Base-by-base conservation (phyloP, 1,284 basidiomycete species). In the Moniliophthora roreri region DNA sequence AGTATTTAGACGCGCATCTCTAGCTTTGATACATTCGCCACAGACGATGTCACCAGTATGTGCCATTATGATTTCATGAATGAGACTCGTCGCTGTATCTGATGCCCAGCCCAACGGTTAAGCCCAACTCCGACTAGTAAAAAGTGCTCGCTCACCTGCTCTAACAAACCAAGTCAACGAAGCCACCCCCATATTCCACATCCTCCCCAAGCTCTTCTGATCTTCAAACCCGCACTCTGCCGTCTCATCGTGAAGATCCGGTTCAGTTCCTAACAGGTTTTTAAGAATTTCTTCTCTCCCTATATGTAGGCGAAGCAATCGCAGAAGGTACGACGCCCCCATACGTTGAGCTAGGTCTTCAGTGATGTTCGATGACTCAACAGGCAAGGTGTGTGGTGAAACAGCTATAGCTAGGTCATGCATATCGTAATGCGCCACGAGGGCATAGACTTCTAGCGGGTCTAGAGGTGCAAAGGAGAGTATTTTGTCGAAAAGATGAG, bases 331-430 rank as follows among this genome's bases (percentile, higher is more conserved):
- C 24, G n/a, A 23, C 23, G 70, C 61, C 0, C 77, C 77, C 55
- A 81, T 79, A 9, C 63, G 54, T 15, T 68, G 52, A 7, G 73
- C 76, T 38, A 69, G 56, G 8, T 69, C 66, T 55, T 81, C 78
- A 1, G 67, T 68, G 38, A 81, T 63, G 1, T 60, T 65, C 1
- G 69, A 63, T 4, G 79, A 65, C 1, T 69, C 60, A 38, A 67
- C 67, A 0, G 69, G 69, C 8, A 80, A 66, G 2, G 78, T 67
- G 57, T 77, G 72, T 1, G 70, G 65, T 0, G 76, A 78, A 0
- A 71, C 65, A 8, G 62, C 58, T 1, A 72, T 66, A 0, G 77
- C 77, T 10, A 81, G 66, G 0, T 69, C 65, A 23, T 69, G 57
- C 10, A 78, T 60, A 26, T 66, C 56, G 57, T 73, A 67, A 38